Evolutionary conservation across 306 rosid genomes (phyloP).

Genomic region (Cucurbita moschata): DNA sequence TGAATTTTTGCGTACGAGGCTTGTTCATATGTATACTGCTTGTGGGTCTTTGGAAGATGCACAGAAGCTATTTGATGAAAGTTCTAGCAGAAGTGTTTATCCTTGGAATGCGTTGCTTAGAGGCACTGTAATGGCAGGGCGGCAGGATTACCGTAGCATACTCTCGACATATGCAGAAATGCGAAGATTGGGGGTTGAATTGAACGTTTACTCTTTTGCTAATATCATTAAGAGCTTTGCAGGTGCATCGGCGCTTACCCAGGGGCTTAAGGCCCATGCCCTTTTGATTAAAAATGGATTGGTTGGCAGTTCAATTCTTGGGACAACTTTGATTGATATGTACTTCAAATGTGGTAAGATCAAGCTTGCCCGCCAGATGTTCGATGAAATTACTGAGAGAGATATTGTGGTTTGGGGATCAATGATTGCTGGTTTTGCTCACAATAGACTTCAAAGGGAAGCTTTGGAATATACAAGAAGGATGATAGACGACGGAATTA

Average conservation of each 20-base stretch:
- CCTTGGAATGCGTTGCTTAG: conserved; percentile 68
- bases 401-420: conserved; percentile 59
- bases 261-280: conserved; percentile 54
- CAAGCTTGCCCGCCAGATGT: conserved; percentile 31
- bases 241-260: conserved; percentile 47
- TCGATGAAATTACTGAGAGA: conserved; percentile 40
- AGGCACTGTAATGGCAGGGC: conserved; percentile 56
- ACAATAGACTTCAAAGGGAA: conserved; percentile 29
- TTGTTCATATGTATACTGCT: conserved; percentile 44
- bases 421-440: conserved; percentile 39
- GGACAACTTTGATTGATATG: conserved; percentile 27
- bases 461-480: conserved; percentile 38
- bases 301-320: conserved; percentile 29
- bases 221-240: conserved; percentile 66
- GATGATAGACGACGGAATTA: conserved; percentile 40
- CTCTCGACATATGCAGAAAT: conserved; percentile 30
- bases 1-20: conserved; percentile 35
- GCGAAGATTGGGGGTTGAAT: conserved; percentile 48
- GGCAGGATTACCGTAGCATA: conserved; percentile 26
- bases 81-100: conserved; percentile 33
- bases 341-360: conserved; percentile 35
- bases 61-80: conserved; percentile 30
- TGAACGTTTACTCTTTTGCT: conserved; percentile 63
- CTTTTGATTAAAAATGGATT: conserved; percentile 68
- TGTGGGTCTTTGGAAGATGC: conserved; percentile 47